Evolutionary conservation across 2,329 filamentous ascomycete genomes (phyloP).

Genomic region (Sarocladium oryzae): DNA sequence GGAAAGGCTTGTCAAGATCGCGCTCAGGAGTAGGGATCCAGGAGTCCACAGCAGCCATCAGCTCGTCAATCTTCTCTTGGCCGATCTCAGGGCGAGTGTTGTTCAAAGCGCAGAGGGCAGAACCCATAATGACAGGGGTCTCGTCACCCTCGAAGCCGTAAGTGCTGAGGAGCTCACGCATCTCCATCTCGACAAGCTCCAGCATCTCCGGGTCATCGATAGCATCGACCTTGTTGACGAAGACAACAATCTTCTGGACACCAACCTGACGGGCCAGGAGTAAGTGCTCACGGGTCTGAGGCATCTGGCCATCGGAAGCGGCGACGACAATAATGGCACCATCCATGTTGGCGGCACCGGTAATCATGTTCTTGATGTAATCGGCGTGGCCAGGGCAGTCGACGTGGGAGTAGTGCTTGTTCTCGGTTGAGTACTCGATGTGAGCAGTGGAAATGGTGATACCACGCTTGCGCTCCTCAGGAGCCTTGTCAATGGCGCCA

Average conservation of each 20-base stretch:
- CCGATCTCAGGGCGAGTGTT: conserved; percentile 83
- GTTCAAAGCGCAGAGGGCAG: conserved; percentile 90
- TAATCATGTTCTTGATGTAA: conserved; percentile 99
- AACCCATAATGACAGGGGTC: conserved; percentile 94
- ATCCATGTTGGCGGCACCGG: conserved; percentile 98
- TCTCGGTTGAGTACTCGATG: conserved; percentile 95
- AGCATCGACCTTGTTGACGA: conserved; percentile 99
- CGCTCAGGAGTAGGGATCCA: conserved; percentile 97
- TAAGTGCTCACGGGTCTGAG: conserved; percentile 97
- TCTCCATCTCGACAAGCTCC: conserved; percentile 99
- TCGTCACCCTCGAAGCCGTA: conserved; percentile 99
- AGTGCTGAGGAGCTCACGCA: conserved; percentile 87
- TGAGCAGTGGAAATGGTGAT: conserved; percentile 98
- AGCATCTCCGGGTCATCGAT: conserved; percentile 98
- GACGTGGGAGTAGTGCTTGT: conserved; percentile 97
- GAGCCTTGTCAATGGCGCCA: conserved; percentile 96
- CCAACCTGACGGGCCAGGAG: conserved; percentile 96
- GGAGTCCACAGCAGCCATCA: conserved; percentile 79
- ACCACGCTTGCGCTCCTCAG: conserved; percentile 98
- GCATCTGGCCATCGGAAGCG: conserved; percentile 98
- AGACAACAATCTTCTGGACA: conserved; percentile 96
- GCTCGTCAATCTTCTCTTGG: conserved; percentile 79
- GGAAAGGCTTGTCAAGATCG: conserved; percentile 95
- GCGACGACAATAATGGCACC: conserved; percentile 98
- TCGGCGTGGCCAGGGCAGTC: conserved; percentile 99